Evolutionary conservation across 2,329 filamentous ascomycete genomes (phyloP).

Genomic region (Pseudogymnoascus sp.): DNA sequence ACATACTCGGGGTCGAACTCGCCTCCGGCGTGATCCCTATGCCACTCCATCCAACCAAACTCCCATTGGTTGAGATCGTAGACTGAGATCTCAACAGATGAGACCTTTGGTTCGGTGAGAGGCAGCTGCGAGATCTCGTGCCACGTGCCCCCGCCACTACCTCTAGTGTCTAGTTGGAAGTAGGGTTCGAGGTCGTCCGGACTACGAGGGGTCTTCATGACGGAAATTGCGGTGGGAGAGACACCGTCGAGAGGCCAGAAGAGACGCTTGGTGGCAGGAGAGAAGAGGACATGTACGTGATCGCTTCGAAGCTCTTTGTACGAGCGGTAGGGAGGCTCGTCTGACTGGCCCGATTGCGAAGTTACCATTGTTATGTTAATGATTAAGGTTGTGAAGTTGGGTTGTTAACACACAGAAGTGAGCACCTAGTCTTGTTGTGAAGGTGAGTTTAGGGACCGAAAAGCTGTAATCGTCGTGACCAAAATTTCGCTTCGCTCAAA

Average conservation of each 20-base stretch:
- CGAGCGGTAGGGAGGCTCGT: too few species aligned
- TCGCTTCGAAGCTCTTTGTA: too few species aligned
- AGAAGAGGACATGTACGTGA: too few species aligned
- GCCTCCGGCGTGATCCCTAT: slow-evolving; percentile 17
- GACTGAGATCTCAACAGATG: slow-evolving; percentile 21
- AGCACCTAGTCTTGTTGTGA: too few species aligned
- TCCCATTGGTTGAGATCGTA: slow-evolving; percentile 23
- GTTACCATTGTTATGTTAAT: too few species aligned
- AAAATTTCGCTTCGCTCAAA: not conserved
- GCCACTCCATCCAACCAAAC: slow-evolving; percentile 17
- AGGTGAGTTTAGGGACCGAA: too few species aligned
- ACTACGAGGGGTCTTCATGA: slow-evolving; percentile 19
- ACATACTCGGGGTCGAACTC: slow-evolving; percentile 13
- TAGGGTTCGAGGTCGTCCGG: slow-evolving; percentile 20
- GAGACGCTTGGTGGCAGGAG: slow-evolving; percentile 14
- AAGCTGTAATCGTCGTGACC: too few species aligned
- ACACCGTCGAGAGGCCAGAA: slow-evolving; percentile 20
- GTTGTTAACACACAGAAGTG: too few species aligned
- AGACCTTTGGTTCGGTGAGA: slow-evolving; percentile 27
- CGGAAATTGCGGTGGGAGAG: slow-evolving; percentile 14
- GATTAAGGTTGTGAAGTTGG: too few species aligned
- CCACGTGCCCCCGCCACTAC: slow-evolving; percentile 18
- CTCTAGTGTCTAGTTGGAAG: slow-evolving; percentile 17
- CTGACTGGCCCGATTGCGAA: too few species aligned
- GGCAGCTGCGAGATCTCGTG: slow-evolving; percentile 24